These are phyloP conservation scores for Microdochium bolleyi DNA, from an alignment of 2,329 filamentous ascomycete species.

Conservation along the genomic window DNA sequence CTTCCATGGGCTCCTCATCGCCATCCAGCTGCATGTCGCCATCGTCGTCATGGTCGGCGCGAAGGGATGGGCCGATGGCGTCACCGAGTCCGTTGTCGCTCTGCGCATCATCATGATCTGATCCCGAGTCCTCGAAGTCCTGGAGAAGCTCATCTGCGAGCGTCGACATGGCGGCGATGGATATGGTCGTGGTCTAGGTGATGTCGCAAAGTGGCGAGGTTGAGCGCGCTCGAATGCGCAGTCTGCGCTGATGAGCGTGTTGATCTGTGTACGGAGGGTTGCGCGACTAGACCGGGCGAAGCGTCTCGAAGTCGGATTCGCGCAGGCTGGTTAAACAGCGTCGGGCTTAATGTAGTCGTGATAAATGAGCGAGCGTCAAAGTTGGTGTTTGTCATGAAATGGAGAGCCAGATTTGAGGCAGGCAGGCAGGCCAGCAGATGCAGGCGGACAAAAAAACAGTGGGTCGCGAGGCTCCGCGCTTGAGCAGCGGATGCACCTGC, in stretches of 20 bases:
- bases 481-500: no score
- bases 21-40: constrained; percentile 52
- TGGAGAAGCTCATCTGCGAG: constrained; percentile 88
- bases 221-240: neutral
- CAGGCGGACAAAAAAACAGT: no score
- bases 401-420: no score
- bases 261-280: no score
- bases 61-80: constrained; percentile 29
- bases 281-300: no score
- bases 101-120: constrained; percentile 60
- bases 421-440: no score
- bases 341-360: no score
- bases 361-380: no score
- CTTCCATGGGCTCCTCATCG: constrained; percentile 49
- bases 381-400: no score
- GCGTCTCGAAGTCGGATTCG: no score
- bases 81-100: constrained; percentile 37
- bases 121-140: constrained; percentile 81
- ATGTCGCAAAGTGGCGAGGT: neutral
- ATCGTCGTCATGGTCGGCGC: constrained; percentile 23
- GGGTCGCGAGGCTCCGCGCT: no score
- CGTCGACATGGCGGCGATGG: constrained; percentile 61
- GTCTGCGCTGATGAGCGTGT: neutral
- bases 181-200: neutral
- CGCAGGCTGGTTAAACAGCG: no score